Conservation (phyloP, 148 eudicot species). For the Diospyros lotus region DNA sequence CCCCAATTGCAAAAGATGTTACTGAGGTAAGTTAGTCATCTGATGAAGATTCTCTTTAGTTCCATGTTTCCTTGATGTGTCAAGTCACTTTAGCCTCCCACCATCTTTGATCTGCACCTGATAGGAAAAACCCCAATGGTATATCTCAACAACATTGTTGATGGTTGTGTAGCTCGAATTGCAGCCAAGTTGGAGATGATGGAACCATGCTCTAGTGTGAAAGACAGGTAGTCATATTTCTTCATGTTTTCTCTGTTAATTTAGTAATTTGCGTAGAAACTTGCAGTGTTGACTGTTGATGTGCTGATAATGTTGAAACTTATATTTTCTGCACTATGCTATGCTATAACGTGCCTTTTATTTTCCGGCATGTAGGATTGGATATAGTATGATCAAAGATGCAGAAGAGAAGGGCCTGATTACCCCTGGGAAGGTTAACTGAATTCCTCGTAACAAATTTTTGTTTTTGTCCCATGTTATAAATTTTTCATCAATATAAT, state of each 20-base stretch:
- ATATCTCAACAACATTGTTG: conserved; percentile 59
- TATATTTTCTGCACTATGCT: not conserved
- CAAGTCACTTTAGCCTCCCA: not conserved
- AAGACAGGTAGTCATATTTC: conserved; percentile 51
- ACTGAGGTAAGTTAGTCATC: conserved; percentile 41
- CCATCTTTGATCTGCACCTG: conserved; percentile 29
- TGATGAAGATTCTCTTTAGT: not conserved
- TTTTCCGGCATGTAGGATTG: conserved; percentile 45
- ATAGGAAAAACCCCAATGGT: conserved; percentile 79
- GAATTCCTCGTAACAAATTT: not conserved
- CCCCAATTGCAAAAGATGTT: conserved; percentile 57
- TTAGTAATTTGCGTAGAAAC: not conserved
- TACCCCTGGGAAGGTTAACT: conserved; percentile 64
- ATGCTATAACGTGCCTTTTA: not conserved
- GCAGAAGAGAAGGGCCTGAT: conserved; percentile 80
- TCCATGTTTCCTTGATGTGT: not conserved
- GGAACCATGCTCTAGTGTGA: conserved; percentile 86
- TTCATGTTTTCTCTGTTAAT: not conserved
- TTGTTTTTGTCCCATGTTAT: no score
- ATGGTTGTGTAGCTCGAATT: conserved; percentile 64
- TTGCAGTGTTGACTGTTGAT: not conserved
- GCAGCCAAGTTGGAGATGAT: conserved; percentile 74
- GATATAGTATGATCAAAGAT: conserved; percentile 63
- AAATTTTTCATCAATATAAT: no score
- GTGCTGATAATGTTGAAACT: not conserved